These are phyloP conservation scores for Aspergillus arachidicola DNA, from an alignment of 2,329 filamentous ascomycete genomes.

Conservation along the genomic window DNA sequence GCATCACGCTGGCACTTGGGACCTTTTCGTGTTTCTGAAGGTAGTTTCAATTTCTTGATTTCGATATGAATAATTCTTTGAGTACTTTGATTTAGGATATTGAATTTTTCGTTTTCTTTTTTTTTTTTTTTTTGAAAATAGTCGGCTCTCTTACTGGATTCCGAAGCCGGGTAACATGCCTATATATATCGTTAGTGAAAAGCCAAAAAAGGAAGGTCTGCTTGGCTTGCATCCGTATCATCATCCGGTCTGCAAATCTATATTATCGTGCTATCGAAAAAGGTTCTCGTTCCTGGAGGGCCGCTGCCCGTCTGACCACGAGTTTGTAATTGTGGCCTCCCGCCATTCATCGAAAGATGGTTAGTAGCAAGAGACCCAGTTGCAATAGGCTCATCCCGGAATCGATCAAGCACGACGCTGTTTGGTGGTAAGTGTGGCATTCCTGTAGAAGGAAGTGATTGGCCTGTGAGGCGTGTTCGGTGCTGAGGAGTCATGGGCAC, in stretches of 20 bases:
- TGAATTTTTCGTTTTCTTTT: not conserved
- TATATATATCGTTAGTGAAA: not conserved
- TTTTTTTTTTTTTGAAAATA: not conserved
- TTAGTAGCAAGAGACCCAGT: not conserved
- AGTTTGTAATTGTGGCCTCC: not conserved
- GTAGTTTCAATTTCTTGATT: not conserved
- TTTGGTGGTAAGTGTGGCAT: constrained; percentile 27
- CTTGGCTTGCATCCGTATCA: not conserved
- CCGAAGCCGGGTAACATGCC: not conserved
- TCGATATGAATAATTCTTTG: not conserved
- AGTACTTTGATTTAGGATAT: not conserved
- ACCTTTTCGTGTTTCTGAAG: not conserved
- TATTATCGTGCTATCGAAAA: constrained; percentile 14
- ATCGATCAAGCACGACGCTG: constrained; percentile 27
- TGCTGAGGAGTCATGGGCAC: constrained; percentile 25
- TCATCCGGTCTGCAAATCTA: not conserved
- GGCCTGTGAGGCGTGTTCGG: constrained; percentile 29
- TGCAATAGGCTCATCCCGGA: constrained; percentile 18
- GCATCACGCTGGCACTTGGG: too few relatives aligned
- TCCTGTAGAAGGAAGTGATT: constrained; percentile 22
- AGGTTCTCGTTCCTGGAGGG: constrained; percentile 8
- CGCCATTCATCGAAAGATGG: constrained; percentile 1
- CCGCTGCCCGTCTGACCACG: constrained; percentile 2
- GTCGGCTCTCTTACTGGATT: not conserved
- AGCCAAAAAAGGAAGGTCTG: not conserved